These are phyloP conservation scores for Musa itinerans DNA, from an alignment of 176 grass and related monocot species.

Conservation along the genomic window DNA sequence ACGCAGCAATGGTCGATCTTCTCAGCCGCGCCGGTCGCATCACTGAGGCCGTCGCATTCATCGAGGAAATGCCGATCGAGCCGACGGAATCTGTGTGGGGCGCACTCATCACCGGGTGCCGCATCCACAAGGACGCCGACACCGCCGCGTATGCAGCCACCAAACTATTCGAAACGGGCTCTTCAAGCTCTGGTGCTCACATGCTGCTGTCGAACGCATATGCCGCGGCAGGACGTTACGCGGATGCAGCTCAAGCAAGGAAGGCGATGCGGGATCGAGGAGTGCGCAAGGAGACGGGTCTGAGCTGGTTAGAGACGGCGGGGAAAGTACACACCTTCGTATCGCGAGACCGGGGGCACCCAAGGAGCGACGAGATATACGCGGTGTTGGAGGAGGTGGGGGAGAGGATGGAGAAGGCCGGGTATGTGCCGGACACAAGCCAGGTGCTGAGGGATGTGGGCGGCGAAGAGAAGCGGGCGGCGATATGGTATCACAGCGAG, in stretches of 20 bases:
- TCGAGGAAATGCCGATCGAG: conserved; percentile 82
- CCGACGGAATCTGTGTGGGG: conserved; percentile 82
- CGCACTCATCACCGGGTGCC: conserved; percentile 76
- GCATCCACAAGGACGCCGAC: conserved; percentile 69
- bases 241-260: conserved; percentile 62
- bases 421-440: conserved; percentile 73
- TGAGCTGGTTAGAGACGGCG: conserved; percentile 80
- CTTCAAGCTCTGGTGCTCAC: conserved; percentile 57
- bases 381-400: conserved; percentile 52
- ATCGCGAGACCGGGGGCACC: conserved; percentile 62
- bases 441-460: conserved; percentile 65
- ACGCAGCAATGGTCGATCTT: conserved; percentile 79
- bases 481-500: conserved; percentile 85
- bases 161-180: conserved; percentile 56
- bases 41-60: conserved; percentile 56
- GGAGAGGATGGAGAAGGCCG: conserved; percentile 65
- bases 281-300: conserved; percentile 70
- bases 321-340: conserved; percentile 79
- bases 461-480: conserved; percentile 47
- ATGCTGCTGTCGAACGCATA: conserved; percentile 81
- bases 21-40: conserved; percentile 69
- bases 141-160: conserved; percentile 57
- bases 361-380: conserved; percentile 61
- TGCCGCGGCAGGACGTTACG: conserved; percentile 59
- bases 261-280: conserved; percentile 92